Evolutionary conservation across 768 basidiomycete genomes (phyloP).

Genomic region (Tremella mesenterica): DNA sequence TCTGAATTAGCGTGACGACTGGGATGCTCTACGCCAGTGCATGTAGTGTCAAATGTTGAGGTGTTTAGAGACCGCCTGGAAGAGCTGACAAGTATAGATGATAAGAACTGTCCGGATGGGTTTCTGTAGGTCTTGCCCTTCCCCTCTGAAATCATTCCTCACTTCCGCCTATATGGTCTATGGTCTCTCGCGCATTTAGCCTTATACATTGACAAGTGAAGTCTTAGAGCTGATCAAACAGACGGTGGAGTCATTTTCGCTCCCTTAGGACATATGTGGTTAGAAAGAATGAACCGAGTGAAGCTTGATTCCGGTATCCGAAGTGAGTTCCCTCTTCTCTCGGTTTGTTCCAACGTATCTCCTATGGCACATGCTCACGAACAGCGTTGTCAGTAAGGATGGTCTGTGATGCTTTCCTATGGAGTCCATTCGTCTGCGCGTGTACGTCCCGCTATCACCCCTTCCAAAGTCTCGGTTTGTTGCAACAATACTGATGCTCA

Average conservation of each 20-base stretch:
- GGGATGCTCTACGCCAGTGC: no score
- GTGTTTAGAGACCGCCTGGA: neutral
- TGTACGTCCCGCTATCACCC: slow-evolving; percentile 8
- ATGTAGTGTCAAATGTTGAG: no score
- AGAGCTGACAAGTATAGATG: slow-evolving; percentile 9
- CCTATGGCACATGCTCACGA: neutral
- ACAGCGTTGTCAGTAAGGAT: slow-evolving; percentile 26
- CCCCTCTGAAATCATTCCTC: no score
- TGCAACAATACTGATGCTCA: neutral
- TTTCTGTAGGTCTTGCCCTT: slow-evolving; percentile 18
- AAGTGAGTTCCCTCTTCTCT: slow-evolving; percentile 15
- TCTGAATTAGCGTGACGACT: no score
- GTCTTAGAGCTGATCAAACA: slow-evolving; percentile 1
- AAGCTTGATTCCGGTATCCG: slow-evolving; percentile 12
- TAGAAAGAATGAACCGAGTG: slow-evolving; percentile 24
- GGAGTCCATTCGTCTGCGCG: slow-evolving; percentile 37
- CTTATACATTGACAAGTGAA: neutral
- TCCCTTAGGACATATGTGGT: slow-evolving; percentile 39
- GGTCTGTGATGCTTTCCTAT: slow-evolving; percentile 25
- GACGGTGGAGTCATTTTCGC: slow-evolving; percentile 40
- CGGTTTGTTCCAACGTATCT: neutral
- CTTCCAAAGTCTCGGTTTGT: slow-evolving; percentile 6
- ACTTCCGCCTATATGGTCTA: no score
- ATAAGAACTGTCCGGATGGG: slow-evolving; percentile 32
- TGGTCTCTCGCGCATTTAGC: no score